Base-by-base conservation (phyloP, 2,329 filamentous ascomycete species). In the Fusarium foetens region DNA sequence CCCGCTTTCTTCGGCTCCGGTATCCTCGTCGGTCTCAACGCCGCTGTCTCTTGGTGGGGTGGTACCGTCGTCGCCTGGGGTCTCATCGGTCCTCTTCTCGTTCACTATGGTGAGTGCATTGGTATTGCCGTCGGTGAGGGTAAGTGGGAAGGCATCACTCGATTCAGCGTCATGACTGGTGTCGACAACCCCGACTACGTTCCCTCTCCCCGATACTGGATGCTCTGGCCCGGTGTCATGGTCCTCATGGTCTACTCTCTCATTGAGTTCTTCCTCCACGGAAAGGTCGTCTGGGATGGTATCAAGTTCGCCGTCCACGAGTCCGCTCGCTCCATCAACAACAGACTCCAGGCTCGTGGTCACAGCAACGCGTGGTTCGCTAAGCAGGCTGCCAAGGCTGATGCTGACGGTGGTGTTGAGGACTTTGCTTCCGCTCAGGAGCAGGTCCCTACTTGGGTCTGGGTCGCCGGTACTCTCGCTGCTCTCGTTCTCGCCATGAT, bases 1-100 rank as follows among this genome's bases (percentile, higher is more conserved):
- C 88, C 88, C 0, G 89, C 88, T 39, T 90, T 90, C 79, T 88
- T 90, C 68, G 88, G 88, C 10, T 90, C 81, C 23, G 82, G 82
- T n/a, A 81, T 84, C n/a, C 84, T 85, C 21, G 88, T 85, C 31
- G 81, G 81, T 60, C 83, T 83, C 67, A 91, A 90, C 77, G 85
- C 87, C 21, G 86, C 87, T 29, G 75, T 88, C 62, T 90, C 88
- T 14, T 89, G 89, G 84, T 87, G 87, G 66, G 82, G 73, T 19
- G 89, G 89, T 23, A 86, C 85, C 21, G 81, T 90, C 53, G 77
- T 88, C 33, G 87, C 88, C 29, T 90, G 86, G 86, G 48, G 85
- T 80, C 12, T 90, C 80, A 87, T 88, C 58, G 84, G 83, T 10
- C 83, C 82, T 51, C 72, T 85, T 2, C 81, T 84, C 2, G 81